A percentile compares a stretch with the other conserved stretches of the same genome.
Conservation (phyloP, 73 alveolate genomes). For the Uronychia setigera region DNA sequence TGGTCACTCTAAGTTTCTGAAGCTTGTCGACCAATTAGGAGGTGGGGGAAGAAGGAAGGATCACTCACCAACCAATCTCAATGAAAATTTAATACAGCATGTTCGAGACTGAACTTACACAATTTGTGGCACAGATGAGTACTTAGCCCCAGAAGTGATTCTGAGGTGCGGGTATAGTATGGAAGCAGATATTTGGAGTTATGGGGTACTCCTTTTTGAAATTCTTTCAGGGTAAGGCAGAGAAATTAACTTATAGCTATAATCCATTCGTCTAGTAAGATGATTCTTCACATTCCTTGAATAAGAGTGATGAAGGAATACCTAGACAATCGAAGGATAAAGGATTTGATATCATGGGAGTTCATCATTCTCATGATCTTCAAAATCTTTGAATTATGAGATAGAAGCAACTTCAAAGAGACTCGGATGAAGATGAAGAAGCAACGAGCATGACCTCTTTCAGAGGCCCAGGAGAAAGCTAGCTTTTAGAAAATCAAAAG, state of each 20-base stretch:
- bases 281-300: neutral
- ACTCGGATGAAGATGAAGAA: neutral
- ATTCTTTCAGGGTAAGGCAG: constrained; percentile 75
- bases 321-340: too few relatives aligned
- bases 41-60: too few relatives aligned
- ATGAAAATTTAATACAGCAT: neutral
- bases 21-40: too few relatives aligned
- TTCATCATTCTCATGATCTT: neutral
- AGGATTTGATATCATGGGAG: too few relatives aligned
- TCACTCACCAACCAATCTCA: too few relatives aligned
- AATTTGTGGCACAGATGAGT: constrained; percentile 85
- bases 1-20: neutral
- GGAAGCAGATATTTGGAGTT: constrained; percentile 88
- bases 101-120: neutral
- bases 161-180: constrained; percentile 76
- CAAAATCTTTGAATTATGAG: too few relatives aligned
- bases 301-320: neutral
- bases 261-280: neutral
- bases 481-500: neutral
- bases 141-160: constrained; percentile 91
- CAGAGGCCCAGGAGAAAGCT: neutral
- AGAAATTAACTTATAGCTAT: neutral
- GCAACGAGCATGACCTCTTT: neutral
- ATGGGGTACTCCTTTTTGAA: constrained; percentile 91
- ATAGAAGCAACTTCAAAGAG: too few relatives aligned